Conservation (phyloP, 2,329 filamentous ascomycete species). For the Trichoderma citrinoviride region DNA sequence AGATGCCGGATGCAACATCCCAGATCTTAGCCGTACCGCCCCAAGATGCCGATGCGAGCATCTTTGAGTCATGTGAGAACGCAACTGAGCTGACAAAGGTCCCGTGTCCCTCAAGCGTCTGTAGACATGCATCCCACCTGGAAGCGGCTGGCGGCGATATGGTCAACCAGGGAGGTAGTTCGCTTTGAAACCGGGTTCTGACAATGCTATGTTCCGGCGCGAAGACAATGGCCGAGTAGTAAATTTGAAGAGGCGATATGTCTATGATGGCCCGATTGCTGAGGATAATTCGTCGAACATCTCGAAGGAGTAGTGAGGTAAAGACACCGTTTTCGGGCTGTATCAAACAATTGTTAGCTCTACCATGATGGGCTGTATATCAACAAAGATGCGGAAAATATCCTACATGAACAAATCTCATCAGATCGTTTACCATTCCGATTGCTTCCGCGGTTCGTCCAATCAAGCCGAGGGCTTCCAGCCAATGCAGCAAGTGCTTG, state of each 20-base stretch:
- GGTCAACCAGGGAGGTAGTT: background rate
- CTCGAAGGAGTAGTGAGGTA: background rate
- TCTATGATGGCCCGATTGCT: background rate
- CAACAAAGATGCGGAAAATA: too few relatives aligned
- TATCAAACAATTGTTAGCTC: background rate
- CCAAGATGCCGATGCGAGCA: background rate
- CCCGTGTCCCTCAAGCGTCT: background rate
- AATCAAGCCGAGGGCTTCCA: background rate
- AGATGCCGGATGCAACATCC: background rate
- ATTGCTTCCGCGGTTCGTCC: background rate
- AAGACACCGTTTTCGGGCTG: background rate
- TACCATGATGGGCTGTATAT: background rate
- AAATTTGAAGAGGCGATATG: conserved; percentile 17
- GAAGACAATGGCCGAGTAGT: conserved; percentile 18
- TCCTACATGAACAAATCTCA: background rate
- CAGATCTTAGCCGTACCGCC: background rate
- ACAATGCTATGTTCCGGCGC: conserved; percentile 19
- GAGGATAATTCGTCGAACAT: background rate
- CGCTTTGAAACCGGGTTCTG: background rate
- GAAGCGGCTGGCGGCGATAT: background rate
- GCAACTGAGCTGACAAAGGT: background rate
- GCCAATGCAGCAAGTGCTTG: background rate
- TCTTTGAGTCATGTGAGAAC: background rate
- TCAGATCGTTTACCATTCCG: background rate
- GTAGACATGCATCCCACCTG: background rate